phyloP scores from a whole-genome alignment of 768 basidiomycete genomes.

The Mycena vitilis region DNA sequence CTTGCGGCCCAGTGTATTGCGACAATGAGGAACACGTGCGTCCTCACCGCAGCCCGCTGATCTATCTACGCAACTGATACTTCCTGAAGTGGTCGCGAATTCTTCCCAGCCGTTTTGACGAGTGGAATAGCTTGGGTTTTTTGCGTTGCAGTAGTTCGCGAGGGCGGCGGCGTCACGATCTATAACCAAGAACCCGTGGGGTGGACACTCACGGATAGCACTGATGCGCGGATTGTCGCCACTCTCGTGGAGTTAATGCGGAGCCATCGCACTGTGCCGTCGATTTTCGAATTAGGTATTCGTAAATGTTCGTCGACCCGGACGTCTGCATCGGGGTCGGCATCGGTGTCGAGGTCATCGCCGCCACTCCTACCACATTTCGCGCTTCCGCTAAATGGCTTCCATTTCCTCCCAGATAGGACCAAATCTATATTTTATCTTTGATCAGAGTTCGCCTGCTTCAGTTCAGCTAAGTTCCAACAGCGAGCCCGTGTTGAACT shows the following conservation, averaged over 20 bases:
- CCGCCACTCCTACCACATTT: too few species aligned
- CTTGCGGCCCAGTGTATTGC: constrained; percentile 13
- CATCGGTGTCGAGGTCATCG: too few species aligned
- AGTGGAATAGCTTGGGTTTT: constrained; percentile 1
- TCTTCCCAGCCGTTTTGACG: constrained; percentile 10
- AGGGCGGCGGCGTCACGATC: constrained; percentile 2
- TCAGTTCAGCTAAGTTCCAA: too few species aligned
- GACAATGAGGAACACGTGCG: constrained; percentile 7
- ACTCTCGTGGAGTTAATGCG: constrained; percentile 1
- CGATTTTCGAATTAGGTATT: neutral
- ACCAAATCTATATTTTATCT: too few species aligned
- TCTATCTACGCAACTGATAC: neutral
- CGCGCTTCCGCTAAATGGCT: too few species aligned
- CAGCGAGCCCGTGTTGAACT: too few species aligned
- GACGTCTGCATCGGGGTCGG: too few species aligned
- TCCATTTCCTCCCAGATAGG: too few species aligned
- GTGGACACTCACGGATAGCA: neutral
- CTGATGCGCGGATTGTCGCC: neutral
- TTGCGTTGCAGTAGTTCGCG: constrained; percentile 4
- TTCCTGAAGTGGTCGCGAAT: constrained; percentile 4
- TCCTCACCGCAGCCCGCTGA: neutral
- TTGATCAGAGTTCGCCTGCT: too few species aligned
- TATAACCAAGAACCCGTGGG: neutral
- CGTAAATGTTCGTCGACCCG: too few species aligned
- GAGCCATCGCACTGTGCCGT: neutral